phyloP scores from a whole-genome alignment of 2,329 filamentous ascomycete genomes.

The Cladosporium colombiae region DNA sequence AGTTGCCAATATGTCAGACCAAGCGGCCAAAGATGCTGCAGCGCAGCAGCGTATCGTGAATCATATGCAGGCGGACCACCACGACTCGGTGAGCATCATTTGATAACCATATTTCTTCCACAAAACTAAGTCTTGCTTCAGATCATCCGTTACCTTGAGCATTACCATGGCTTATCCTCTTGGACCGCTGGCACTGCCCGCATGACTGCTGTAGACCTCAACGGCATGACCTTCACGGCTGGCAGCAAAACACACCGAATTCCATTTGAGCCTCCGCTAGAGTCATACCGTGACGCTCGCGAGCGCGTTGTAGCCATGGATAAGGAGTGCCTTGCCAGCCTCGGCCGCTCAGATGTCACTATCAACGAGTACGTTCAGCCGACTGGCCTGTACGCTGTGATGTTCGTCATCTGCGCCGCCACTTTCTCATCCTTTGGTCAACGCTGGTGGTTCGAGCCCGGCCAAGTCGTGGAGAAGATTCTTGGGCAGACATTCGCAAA shows the following conservation, averaged over 20 bases:
- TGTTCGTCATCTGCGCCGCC: conserved; percentile 57
- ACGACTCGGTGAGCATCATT: conserved; percentile 40
- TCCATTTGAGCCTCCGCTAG: conserved; percentile 69
- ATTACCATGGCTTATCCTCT: conserved; percentile 63
- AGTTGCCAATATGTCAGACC: conserved; percentile 26
- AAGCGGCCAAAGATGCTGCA: conserved; percentile 43
- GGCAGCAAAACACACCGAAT: conserved; percentile 54
- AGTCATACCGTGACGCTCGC: conserved; percentile 66
- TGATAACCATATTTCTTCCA: neutral
- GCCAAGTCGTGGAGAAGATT: conserved; percentile 41
- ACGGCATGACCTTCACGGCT: conserved; percentile 62
- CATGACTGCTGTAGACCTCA: conserved; percentile 66
- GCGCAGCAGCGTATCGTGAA: conserved; percentile 65
- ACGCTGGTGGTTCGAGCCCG: conserved; percentile 55
- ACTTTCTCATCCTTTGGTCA: conserved; percentile 56
- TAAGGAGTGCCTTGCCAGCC: conserved; percentile 56
- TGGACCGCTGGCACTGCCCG: conserved; percentile 58
- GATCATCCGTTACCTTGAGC: conserved; percentile 73
- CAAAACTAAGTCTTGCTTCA: conserved; percentile 24
- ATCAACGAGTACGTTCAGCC: conserved; percentile 56
- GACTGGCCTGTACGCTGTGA: conserved; percentile 52
- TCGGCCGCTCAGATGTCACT: conserved; percentile 58
- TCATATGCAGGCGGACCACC: conserved; percentile 88
- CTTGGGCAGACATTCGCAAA: conserved; percentile 58
- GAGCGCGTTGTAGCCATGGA: conserved; percentile 74